Base-by-base conservation (phyloP, 139 green algal genomes). In the Microglena sp. region DNA sequence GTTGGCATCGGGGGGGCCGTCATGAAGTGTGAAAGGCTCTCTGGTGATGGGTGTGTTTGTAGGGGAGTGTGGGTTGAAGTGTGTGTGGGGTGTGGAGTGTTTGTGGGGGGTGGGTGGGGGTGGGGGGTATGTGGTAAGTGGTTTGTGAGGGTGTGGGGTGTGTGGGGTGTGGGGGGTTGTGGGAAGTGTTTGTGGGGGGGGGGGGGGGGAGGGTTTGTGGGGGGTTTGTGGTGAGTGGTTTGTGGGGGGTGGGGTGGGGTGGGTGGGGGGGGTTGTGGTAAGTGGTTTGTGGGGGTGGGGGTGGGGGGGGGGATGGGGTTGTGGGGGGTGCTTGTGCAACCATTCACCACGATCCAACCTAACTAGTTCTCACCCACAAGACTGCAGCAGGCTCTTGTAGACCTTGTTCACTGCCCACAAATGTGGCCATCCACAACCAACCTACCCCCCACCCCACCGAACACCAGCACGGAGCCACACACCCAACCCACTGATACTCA, bases 401-500 rank as follows among this genome's bases (percentile, higher is more conserved):
- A 18, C 18, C 40, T 50, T 11, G 46, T 21, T 31, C 46, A 32
- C 46, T 11, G 11, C 11, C 46, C 11, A 28, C 22, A 8, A 28
- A 27, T 65, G 34, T 34, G 31, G n/a, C 11, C 21, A 22, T 54
- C 32, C 58, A 65, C 50, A 34, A 21, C 31, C 40, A 4, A 7
- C 40, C 5, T 6, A 22, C 7, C 6, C 55, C 55, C 6, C 5
- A 36, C 8, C 15, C 50, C 50, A 29, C n/a, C 2, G 2, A 0
- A 46, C n/a, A 27, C n/a, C n/a, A n/a, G n/a, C n/a, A n/a, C n/a
- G n/a, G n/a, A n/a, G 0, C 30, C 55, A n/a, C n/a, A 33, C 28
- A 22, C 8, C 32, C 32, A 29, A 2, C 30, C 3, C 44, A 50
- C 57, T 46, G 29, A 8, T 15, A 0, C 76, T 72, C 60, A 88